Evolutionary conservation across 345 rosid genomes (phyloP), one percentile per base, ranked within the genome.

Genomic region (Hypericum androsaemum): DNA sequence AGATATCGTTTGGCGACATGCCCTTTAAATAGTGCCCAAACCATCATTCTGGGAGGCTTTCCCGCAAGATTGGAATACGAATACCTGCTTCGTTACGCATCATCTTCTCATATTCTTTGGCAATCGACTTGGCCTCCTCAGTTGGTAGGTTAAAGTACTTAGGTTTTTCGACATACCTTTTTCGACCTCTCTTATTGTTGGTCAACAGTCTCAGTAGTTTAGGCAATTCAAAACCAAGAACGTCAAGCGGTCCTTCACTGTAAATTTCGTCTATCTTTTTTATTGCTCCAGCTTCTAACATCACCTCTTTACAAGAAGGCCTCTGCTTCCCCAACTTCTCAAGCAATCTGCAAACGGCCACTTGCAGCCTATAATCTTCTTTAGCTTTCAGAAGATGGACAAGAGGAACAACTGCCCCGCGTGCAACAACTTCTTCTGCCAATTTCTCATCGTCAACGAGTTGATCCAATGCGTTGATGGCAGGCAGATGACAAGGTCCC

Each of bases 301-400:
- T 94, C 71, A 83, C 97, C 77, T 86, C 63, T 74, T 88, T 94
- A 74, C 95, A 88, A 39, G 84, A 81, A 58, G 97, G 97, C 63
- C 99, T 84, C 71, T 94, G 96, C 73, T 94, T 94, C 48, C 99
- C 99, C 68, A 94, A 55, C 84, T 88, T 86, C 65, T 88, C 96
- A 15, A 94, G 81, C 52, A 92, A 92, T 71, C 97, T 76, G 17
- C 97, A 88, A 61, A 84, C 80, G 50, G 95, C 88, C 71, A 88
- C 99, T 58, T 86, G 99, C 72, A 94, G 97, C 75, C 77, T 72
- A 71, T 68, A 88, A 66, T 79, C 32, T 22, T 22, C 86, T 65
- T 66, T 82, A 47, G 97, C 96, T 64, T 77, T 76, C 40, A 94
- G 94, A 77, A 88, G 97, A 64, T 95, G 88, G 56, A 88, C 97